Conservation (phyloP, 1,284 basidiomycete genomes). For the Vanrija pseudolonga region DNA sequence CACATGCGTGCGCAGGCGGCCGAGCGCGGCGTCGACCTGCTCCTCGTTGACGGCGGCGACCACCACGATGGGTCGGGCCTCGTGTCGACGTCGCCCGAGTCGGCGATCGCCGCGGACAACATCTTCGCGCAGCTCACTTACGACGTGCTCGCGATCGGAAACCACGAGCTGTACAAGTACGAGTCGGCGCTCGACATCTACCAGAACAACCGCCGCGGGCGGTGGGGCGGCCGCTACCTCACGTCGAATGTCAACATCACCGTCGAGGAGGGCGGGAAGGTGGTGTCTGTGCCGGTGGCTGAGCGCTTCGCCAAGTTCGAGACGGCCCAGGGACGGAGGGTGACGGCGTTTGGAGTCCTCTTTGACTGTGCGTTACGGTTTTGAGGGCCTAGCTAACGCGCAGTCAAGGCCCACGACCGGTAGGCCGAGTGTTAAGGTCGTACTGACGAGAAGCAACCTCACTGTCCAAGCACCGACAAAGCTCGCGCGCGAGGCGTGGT, state of each 20-base stretch:
- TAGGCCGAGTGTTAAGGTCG: slow-evolving; percentile 55
- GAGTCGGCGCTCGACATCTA: slow-evolving; percentile 65
- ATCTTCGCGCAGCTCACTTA: slow-evolving; percentile 73
- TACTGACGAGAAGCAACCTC: slow-evolving; percentile 53
- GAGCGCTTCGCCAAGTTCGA: slow-evolving; percentile 68
- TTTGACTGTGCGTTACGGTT: slow-evolving; percentile 54
- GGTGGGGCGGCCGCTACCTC: slow-evolving; percentile 64
- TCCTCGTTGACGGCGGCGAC: slow-evolving; percentile 52
- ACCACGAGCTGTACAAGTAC: slow-evolving; percentile 83
- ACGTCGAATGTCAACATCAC: slow-evolving; percentile 84
- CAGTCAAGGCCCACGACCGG: slow-evolving; percentile 40
- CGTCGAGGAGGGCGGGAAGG: slow-evolving; percentile 55
- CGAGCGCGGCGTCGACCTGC: slow-evolving; percentile 39
- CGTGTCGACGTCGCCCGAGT: slow-evolving; percentile 40
- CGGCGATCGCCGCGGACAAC: slow-evolving; percentile 70
- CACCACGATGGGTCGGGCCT: slow-evolving; percentile 65
- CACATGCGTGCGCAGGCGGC: slow-evolving; percentile 72
- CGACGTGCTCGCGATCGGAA: slow-evolving; percentile 80
- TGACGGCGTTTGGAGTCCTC: slow-evolving; percentile 77
- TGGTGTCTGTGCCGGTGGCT: slow-evolving; percentile 47
- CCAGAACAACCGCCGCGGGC: slow-evolving; percentile 56
- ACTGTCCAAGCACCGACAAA: slow-evolving; percentile 67
- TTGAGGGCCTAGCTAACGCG: background rate
- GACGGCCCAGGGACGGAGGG: slow-evolving; percentile 66
- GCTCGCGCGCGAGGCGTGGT: slow-evolving; percentile 69